Evolutionary conservation across 2,329 filamentous ascomycete genomes (phyloP).

Genomic region (Talaromyces funiculosus): DNA sequence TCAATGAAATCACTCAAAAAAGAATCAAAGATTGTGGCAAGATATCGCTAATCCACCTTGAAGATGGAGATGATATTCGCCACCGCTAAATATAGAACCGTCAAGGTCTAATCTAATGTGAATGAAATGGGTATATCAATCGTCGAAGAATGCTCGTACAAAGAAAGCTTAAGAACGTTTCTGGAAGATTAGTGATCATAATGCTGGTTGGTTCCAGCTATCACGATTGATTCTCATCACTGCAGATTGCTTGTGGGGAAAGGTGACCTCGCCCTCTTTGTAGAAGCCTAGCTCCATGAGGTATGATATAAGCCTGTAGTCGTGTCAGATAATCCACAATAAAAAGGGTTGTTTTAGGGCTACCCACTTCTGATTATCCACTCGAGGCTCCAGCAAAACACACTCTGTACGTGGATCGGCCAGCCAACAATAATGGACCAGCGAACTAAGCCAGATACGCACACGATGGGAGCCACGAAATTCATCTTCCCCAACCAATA

Average conservation of each 20-base stretch:
- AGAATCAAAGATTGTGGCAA: background rate
- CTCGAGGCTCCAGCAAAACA: conserved; percentile 78
- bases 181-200: conserved; percentile 32
- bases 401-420: conserved; percentile 75
- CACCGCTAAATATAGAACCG: background rate
- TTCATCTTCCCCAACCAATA: conserved; percentile 87
- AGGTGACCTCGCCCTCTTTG: conserved; percentile 77
- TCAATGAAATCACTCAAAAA: background rate
- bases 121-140: background rate
- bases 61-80: background rate
- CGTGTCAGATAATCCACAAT: background rate
- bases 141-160: background rate
- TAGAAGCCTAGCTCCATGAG: conserved; percentile 71
- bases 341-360: no score
- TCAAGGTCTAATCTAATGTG: no score
- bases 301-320: conserved; percentile 60
- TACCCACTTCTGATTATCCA: conserved; percentile 78
- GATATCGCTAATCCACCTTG: background rate
- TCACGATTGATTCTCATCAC: conserved; percentile 75
- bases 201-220: conserved; percentile 65
- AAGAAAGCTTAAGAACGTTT: background rate
- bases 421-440: conserved; percentile 81
- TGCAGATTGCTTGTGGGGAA: conserved; percentile 90
- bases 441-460: conserved; percentile 70
- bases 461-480: conserved; percentile 74